These are phyloP conservation scores for Strigomonas culicis DNA, from an alignment of 208 protist species.

Conservation along the genomic window DNA sequence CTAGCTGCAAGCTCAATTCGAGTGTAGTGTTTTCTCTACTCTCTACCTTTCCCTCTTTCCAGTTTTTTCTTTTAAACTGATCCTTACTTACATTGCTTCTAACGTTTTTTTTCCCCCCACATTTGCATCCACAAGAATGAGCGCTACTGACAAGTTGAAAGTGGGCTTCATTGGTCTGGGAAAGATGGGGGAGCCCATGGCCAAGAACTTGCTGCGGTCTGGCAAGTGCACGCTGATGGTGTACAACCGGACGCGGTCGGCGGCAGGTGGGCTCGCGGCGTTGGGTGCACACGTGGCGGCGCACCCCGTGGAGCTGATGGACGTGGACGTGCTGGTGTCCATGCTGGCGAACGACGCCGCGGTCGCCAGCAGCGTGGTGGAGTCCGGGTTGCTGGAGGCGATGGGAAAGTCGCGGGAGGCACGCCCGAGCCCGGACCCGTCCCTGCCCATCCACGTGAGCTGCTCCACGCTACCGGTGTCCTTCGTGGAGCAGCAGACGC, in stretches of 20 bases:
- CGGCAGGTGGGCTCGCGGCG: slow-evolving; percentile 12
- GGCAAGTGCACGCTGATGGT: slow-evolving; percentile 18
- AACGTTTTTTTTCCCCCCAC: background rate
- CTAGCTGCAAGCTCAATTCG: background rate
- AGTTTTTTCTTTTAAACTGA: background rate
- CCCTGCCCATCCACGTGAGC: slow-evolving; percentile 25
- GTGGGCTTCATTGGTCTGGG: slow-evolving; percentile 28
- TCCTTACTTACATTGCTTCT: background rate
- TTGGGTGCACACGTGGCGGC: slow-evolving; percentile 12
- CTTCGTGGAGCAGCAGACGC: slow-evolving; percentile 10
- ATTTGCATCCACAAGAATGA: background rate
- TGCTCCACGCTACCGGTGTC: slow-evolving; percentile 23
- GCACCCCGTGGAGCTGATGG: slow-evolving; percentile 16
- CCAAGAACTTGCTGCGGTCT: slow-evolving; percentile 12
- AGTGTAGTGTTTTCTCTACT: background rate
- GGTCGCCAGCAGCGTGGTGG: slow-evolving; percentile 14
- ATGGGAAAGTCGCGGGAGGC: slow-evolving; percentile 8
- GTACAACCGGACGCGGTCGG: slow-evolving; percentile 27
- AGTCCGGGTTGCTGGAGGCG: slow-evolving; percentile 17
- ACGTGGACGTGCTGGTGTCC: slow-evolving; percentile 25
- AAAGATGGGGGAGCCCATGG: slow-evolving; percentile 32
- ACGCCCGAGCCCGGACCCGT: background rate
- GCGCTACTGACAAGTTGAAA: background rate
- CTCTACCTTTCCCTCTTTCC: background rate
- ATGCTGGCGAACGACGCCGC: slow-evolving; percentile 24